Evolutionary conservation across 2,329 filamentous ascomycete species (phyloP).

Genomic region (Calonectria pteridis): DNA sequence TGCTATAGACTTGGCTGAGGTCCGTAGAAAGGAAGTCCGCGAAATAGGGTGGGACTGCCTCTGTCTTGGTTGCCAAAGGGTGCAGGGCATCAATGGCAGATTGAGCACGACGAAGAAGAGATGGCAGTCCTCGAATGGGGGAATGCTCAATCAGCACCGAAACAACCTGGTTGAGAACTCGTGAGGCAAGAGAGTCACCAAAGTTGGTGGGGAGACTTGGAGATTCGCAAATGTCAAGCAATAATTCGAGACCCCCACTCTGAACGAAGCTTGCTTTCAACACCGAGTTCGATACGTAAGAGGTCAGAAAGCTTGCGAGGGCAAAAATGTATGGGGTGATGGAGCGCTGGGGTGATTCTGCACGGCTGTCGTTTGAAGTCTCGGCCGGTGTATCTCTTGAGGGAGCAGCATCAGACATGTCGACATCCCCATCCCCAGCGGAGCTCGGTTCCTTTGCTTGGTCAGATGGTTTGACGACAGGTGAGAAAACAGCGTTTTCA

Average conservation of each 20-base stretch:
- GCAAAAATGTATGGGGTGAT: constrained; percentile 81
- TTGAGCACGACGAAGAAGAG: constrained; percentile 81
- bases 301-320: constrained; percentile 78
- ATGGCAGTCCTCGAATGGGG: constrained; percentile 84
- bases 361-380: constrained; percentile 27
- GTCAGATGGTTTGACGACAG: constrained; percentile 41
- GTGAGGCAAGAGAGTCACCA: constrained; percentile 73
- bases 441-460: constrained; percentile 56
- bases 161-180: constrained; percentile 79
- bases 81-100: constrained; percentile 75
- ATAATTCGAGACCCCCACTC: constrained; percentile 82
- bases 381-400: constrained; percentile 30
- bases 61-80: constrained; percentile 68
- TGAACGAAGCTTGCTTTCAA: constrained; percentile 82
- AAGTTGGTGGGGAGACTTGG: constrained; percentile 78
- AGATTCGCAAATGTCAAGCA: constrained; percentile 86
- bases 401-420: constrained; percentile 71
- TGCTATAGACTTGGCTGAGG: constrained; percentile 48
- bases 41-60: constrained; percentile 75
- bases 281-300: constrained; percentile 80
- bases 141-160: constrained; percentile 84
- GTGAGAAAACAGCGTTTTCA: constrained; percentile 60
- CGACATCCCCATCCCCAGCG: constrained; percentile 65
- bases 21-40: constrained; percentile 70
- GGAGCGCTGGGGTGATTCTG: constrained; percentile 47